Base-by-base conservation (phyloP, 1,284 basidiomycete species). In the Cystobasidiaceae sp. region DNA sequence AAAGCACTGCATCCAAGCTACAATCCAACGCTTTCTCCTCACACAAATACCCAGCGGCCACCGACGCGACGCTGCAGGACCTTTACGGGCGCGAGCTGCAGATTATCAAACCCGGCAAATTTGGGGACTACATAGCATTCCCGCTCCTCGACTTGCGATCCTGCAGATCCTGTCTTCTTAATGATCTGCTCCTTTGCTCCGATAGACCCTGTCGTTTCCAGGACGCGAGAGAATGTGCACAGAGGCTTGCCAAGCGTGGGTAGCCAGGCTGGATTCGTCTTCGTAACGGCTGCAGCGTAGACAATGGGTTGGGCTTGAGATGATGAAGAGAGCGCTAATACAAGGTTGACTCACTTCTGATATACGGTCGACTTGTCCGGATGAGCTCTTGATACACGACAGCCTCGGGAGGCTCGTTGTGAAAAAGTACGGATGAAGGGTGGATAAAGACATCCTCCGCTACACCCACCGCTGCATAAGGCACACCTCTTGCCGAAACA, bases 361-460 rank as follows among this genome's bases (percentile, higher is more conserved):
- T 76, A 83, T 86, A 96, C 17, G 87, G 80, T 65, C 82, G 84
- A 54, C 82, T 84, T 0, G 89, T 89, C 52, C 85, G 82, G 25
- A 90, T 82, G 5, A 93, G 79, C 73, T 97, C 93, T 60, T 86
- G 83, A 76, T 85, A 98, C 30, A 92, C 84, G 55, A 98, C 72
- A 77, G 87, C 97, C 56, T 94, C 89, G 0, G 94, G 92, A 2
- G 96, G 91, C 4, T 85, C 71, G 23, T 72, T 69, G 71, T 84
- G 83, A 70, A 85, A 86, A 21, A 97, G 78, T 11, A 88, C 81
- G 13, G 90, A 94, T 0, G 88, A 88, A 0, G 91, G 90, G 76
- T 99, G 94, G 66, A 99, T 87, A 77, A 85, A 99, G 1, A 93
- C 89, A 71, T 96, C 90, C 72, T 93, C 90, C 2, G 78, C 77